phyloP scores from a whole-genome alignment of 805 yeast genomes.

The Citeromyces matritensis region DNA sequence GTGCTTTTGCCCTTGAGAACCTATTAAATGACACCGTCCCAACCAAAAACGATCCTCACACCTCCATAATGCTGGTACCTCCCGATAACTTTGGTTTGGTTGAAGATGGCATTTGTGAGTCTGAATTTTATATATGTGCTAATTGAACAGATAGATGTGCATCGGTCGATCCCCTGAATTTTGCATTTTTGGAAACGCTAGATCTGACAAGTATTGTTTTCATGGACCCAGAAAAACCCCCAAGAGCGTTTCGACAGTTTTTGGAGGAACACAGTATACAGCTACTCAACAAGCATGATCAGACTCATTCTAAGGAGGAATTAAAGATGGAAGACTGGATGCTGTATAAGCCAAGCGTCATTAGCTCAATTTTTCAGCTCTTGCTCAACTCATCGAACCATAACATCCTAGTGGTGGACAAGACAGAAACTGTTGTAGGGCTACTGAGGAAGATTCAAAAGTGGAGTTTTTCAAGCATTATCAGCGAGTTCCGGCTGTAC shows the following conservation, averaged over 20 bases:
- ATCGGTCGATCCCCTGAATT: constrained; percentile 58
- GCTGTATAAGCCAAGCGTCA: constrained; percentile 52
- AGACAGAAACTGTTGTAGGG: constrained; percentile 69
- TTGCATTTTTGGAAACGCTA: constrained; percentile 67
- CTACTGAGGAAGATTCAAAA: constrained; percentile 68
- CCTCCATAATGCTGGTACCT: constrained; percentile 59
- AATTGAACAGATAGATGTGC: constrained; percentile 48
- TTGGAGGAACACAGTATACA: constrained; percentile 41
- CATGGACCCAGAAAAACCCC: constrained; percentile 77
- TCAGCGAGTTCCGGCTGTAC: constrained; percentile 73
- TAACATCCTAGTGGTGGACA: constrained; percentile 65
- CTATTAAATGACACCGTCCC: no score
- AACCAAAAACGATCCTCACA: background rate
- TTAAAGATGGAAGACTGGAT: constrained; percentile 39
- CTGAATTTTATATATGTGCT: constrained; percentile 2
- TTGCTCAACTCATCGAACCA: constrained; percentile 43
- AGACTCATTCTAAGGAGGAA: constrained; percentile 5
- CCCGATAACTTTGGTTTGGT: constrained; percentile 90
- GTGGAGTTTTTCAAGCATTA: constrained; percentile 78
- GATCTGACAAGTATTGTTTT: constrained; percentile 53
- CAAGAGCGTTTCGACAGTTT: constrained; percentile 52
- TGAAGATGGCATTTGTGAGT: constrained; percentile 59
- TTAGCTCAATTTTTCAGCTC: constrained; percentile 51
- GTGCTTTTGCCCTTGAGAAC: constrained; percentile 1
- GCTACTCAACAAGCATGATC: constrained; percentile 9